Evolutionary conservation across 345 rosid genomes (phyloP), one percentile per base, ranked within the genome.

Genomic region (Syzygium aqueum): DNA sequence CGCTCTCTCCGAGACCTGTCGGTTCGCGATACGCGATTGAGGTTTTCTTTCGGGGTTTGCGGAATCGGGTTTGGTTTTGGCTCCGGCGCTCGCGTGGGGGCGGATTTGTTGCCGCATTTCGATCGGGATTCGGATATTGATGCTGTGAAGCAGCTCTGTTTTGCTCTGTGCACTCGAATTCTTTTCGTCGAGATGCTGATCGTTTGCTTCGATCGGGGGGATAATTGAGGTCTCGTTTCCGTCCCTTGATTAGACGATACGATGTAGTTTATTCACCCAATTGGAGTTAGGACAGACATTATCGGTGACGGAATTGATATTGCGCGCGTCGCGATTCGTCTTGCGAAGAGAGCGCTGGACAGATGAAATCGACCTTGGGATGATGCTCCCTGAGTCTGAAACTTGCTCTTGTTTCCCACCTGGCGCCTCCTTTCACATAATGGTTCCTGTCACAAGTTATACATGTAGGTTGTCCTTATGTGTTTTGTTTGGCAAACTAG

Each of bases 401-500:
- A 54, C 23, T 52, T 63, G 21, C 4, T 65, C n/a, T 22, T 15
- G 11, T 51, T 87, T 19, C 80, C 25, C 25, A 2, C 80, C 80
- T 1, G 43, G 80, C 13, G 49, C 25, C 43, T 73, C 46, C 80
- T 33, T 33, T 17, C 8, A 21, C 13, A 33, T 37, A 1, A 19
- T 33, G 80, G 25, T 73, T 73, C 49, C 80, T 19, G 49, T 33
- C 49, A 16, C 14, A 33, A 33, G 80, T 19, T 19, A 73, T 73
- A 9, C 80, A 17, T 73, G 37, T 40, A 33, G 46, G 23, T 73
- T 8, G 80, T 37, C 46, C 49, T 87, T 19, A 77, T 80, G 85
- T 73, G 25, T 30, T 85, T 82, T 27, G 73, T 82, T 30, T 27
- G 82, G 25, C 85, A 57, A 51, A 23, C 85, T 77, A 96, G 98